Base-by-base conservation (phyloP, 2,329 filamentous ascomycete species). In the Sphaerostilbella broomeana region DNA sequence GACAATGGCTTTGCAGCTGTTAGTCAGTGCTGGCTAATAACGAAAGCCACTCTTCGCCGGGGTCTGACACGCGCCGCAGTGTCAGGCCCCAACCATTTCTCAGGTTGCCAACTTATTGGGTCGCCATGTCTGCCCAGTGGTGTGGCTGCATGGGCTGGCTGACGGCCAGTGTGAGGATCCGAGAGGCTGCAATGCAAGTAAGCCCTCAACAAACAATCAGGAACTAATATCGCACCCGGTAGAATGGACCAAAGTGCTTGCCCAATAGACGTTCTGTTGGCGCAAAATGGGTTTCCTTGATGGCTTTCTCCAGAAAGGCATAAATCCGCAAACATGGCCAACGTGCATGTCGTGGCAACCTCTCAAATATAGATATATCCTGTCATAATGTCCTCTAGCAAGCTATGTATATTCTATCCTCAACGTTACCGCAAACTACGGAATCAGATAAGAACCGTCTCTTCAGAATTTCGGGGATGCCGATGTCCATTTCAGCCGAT, bases 1-100 rank as follows among this genome's bases (percentile, higher is more conserved):
- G 59, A 48, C 58, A 60, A 62, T 62, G 52, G 50, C 48, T 40
- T n/a, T n/a, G 28, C 30, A 37, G 38, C 20, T 29, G 30, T 11
- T 44, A 35, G 17, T 16, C 24, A 17, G 20, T 26, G 21, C 36
- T 18, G 27, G 21, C 41, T 32, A 35, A n/a, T n/a, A n/a, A 34
- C 13, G 35, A 28, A 43, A 43, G 29, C 40, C 30, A 32, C 40
- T 34, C 26, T 36, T 17, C 25, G 33, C 41, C 40, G 41, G 41
- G 35, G 40, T 37, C 36, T 28, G 31, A n/a, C n/a, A n/a, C n/a
- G 36, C 40, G 41, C 36, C 41, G 35, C 25, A 40, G 32, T 20
- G 16, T 43, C 30, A 28, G 41, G 36, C 41, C 41, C 37, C 41
- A 24, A 40, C 29, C 27, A 32, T n/a, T n/a, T n/a, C 27, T n/a